Evolutionary conservation across 1,284 basidiomycete species (phyloP).

Genomic region (Phylloboletellus chloephorus): DNA sequence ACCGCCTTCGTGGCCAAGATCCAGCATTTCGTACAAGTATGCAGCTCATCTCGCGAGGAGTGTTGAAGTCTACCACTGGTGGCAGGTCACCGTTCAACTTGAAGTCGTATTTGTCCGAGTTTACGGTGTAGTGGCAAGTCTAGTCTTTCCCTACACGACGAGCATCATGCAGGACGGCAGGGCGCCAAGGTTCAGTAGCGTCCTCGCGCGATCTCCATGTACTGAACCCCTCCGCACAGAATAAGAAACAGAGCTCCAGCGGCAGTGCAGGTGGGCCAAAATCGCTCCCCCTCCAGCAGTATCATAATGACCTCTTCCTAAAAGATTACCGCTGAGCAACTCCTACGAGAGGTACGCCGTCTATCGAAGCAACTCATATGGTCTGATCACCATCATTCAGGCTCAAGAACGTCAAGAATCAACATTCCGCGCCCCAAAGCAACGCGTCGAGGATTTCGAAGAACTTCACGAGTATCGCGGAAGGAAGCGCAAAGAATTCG

Average conservation of each 20-base stretch:
- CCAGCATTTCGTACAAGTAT: no score
- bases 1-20: no score
- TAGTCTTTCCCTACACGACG: background rate
- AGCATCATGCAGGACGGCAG: conserved; percentile 49
- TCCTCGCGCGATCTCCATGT: background rate
- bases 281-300: background rate
- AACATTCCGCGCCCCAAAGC: conserved; percentile 85
- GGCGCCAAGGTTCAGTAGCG: conserved; percentile 41
- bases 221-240: conserved; percentile 33
- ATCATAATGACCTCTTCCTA: conserved; percentile 14
- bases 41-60: no score
- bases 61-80: no score
- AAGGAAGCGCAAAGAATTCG: conserved; percentile 93
- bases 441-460: conserved; percentile 94
- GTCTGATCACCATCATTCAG: conserved; percentile 33
- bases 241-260: conserved; percentile 95
- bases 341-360: conserved; percentile 77
- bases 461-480: conserved; percentile 96
- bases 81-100: no score
- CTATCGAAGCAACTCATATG: background rate
- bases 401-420: conserved; percentile 97
- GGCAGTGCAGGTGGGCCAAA: conserved; percentile 67
- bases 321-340: conserved; percentile 96
- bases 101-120: conserved; percentile 20
- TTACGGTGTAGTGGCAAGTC: conserved; percentile 4